These are phyloP conservation scores for Phytopythium kandeliae DNA, from an alignment of 352 stramenopile species.

Conservation along the genomic window DNA sequence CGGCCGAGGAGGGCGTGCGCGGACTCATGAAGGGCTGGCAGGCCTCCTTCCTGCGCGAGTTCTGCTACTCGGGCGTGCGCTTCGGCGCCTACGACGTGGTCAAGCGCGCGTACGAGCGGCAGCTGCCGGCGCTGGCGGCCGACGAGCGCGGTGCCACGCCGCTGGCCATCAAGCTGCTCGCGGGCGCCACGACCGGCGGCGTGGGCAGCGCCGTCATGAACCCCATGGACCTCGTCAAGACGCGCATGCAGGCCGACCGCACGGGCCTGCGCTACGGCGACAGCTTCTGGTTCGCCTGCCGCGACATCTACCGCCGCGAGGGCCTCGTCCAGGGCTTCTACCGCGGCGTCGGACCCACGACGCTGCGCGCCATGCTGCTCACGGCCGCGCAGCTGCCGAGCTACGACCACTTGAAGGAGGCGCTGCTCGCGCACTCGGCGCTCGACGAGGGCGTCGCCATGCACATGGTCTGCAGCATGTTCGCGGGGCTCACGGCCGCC, in stretches of 20 bases:
- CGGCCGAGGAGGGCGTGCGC: conserved; percentile 45
- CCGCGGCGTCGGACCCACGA: conserved; percentile 58
- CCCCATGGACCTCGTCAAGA: conserved; percentile 74
- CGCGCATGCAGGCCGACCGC: conserved; percentile 73
- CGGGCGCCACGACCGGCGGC: conserved; percentile 49
- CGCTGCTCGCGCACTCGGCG: conserved; percentile 38
- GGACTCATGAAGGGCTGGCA: conserved; percentile 56
- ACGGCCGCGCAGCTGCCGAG: conserved; percentile 70
- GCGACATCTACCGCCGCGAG: conserved; percentile 54
- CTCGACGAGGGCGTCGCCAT: conserved; percentile 53
- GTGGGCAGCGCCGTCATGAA: conserved; percentile 68
- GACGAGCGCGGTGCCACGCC: conserved; percentile 27
- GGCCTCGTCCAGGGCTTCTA: conserved; percentile 65
- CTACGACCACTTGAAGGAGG: conserved; percentile 80
- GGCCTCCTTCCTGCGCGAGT: conserved; percentile 59
- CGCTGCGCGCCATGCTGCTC: conserved; percentile 62
- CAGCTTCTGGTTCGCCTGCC: conserved; percentile 54
- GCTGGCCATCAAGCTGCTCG: conserved; percentile 64
- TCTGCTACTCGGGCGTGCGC: conserved; percentile 72
- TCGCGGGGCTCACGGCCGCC: conserved; percentile 64
- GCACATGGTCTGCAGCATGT: conserved; percentile 67
- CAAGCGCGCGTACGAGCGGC: conserved; percentile 65
- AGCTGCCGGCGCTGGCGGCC: conserved; percentile 33
- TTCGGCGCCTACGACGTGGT: conserved; percentile 77
- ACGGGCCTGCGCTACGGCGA: conserved; percentile 55